phyloP scores from a whole-genome alignment of 2,329 filamentous ascomycete species.

The Trichoderma brevicompactum region DNA sequence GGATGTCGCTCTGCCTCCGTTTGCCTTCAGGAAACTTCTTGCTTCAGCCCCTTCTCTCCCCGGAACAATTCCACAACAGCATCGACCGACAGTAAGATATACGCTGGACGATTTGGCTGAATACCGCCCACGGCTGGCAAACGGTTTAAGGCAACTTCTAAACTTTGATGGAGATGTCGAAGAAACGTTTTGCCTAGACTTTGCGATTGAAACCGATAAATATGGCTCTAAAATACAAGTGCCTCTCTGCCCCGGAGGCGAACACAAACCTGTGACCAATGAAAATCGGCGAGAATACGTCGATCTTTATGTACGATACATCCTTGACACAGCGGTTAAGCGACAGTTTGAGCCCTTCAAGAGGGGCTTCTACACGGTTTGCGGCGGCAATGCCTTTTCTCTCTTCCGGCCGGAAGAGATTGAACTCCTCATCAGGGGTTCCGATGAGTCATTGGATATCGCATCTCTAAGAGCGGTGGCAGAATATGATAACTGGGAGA shows the following conservation, averaged over 20 bases:
- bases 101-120: slow-evolving; percentile 82
- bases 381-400: slow-evolving; percentile 82
- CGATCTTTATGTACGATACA: slow-evolving; percentile 77
- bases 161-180: slow-evolving; percentile 86
- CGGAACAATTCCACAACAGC: slow-evolving; percentile 56
- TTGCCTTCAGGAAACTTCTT: slow-evolving; percentile 86
- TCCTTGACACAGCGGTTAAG: slow-evolving; percentile 76
- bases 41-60: slow-evolving; percentile 70
- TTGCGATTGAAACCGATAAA: slow-evolving; percentile 74
- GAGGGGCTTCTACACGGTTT: slow-evolving; percentile 90
- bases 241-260: slow-evolving; percentile 75
- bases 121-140: slow-evolving; percentile 75
- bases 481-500: slow-evolving; percentile 79
- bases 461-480: slow-evolving; percentile 75
- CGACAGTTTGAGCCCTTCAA: slow-evolving; percentile 94
- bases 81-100: slow-evolving; percentile 68
- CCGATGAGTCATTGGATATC: slow-evolving; percentile 82
- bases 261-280: slow-evolving; percentile 78
- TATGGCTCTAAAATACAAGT: slow-evolving; percentile 71
- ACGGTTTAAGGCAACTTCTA: slow-evolving; percentile 74
- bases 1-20: slow-evolving; percentile 84
- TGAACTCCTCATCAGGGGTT: slow-evolving; percentile 82
- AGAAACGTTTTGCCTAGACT: slow-evolving; percentile 78
- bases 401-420: slow-evolving; percentile 92
- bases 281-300: slow-evolving; percentile 84